phyloP scores from a whole-genome alignment of 2,329 filamentous ascomycete species.

The Penicillium sp. region DNA sequence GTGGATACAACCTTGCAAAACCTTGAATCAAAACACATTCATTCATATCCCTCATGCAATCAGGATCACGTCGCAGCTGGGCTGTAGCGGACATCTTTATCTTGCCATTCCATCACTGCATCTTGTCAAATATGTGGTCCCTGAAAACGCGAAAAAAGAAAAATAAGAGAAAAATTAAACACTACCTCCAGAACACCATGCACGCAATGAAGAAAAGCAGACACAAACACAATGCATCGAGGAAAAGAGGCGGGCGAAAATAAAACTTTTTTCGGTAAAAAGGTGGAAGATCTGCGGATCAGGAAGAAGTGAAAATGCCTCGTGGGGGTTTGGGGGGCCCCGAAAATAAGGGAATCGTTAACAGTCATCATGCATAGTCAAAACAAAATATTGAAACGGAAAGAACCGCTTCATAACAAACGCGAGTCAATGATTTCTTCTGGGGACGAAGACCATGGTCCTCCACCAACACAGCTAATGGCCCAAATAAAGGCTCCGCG shows the following conservation, averaged over 20 bases:
- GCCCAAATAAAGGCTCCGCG: slow-evolving; percentile 19
- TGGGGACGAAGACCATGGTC: slow-evolving; percentile 4
- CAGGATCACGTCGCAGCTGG: slow-evolving; percentile 6
- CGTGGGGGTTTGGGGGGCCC: neutral
- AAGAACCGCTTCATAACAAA: slow-evolving; percentile 10
- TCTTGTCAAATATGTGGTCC: slow-evolving; percentile 4
- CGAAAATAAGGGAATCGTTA: slow-evolving; percentile 5
- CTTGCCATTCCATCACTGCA: slow-evolving; percentile 7
- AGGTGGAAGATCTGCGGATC: slow-evolving; percentile 14
- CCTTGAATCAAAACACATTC: slow-evolving; percentile 12
- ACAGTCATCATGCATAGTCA: slow-evolving; percentile 23
- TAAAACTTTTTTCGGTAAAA: slow-evolving; percentile 23
- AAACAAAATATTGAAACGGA: slow-evolving; percentile 5
- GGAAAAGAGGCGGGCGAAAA: slow-evolving; percentile 16
- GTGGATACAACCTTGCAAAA: neutral
- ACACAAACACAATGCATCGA: slow-evolving; percentile 17
- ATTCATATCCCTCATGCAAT: slow-evolving; percentile 14
- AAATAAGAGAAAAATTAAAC: slow-evolving; percentile 16
- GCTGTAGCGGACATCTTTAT: neutral
- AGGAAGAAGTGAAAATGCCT: slow-evolving; percentile 28
- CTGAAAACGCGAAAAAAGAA: slow-evolving; percentile 9
- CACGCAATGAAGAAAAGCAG: slow-evolving; percentile 11
- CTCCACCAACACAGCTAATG: neutral
- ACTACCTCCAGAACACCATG: slow-evolving; percentile 26
- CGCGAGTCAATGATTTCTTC: slow-evolving; percentile 18